These are phyloP conservation scores for Scheffersomyces cryptocercus DNA, from an alignment of 1,139 yeast species.

Conservation along the genomic window DNA sequence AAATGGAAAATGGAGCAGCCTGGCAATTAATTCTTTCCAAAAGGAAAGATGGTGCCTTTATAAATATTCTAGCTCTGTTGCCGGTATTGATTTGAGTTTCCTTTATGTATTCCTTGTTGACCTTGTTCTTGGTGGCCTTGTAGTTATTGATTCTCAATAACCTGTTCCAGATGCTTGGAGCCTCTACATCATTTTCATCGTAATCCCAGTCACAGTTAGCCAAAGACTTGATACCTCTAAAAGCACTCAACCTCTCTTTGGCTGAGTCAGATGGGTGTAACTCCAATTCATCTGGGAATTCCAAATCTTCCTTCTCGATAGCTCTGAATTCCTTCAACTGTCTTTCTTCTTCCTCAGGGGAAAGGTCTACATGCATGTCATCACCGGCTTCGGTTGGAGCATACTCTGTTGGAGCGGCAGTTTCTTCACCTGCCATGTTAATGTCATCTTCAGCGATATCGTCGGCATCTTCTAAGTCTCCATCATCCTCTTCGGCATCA, in stretches of 20 bases:
- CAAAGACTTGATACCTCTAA: conserved; percentile 84
- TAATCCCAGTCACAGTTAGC: conserved; percentile 84
- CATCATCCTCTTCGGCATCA: conserved; percentile 54
- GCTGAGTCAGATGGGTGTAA: conserved; percentile 76
- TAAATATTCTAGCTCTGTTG: conserved; percentile 55
- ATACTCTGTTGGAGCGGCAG: conserved; percentile 26
- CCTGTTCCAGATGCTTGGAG: conserved; percentile 79
- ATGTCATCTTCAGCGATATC: conserved; percentile 22
- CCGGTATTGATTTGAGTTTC: conserved; percentile 70
- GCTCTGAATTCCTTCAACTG: conserved; percentile 72
- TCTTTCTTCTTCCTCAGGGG: conserved; percentile 80
- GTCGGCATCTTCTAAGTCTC: conserved; percentile 24
- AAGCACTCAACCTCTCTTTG: conserved; percentile 68
- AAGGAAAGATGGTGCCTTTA: conserved; percentile 61
- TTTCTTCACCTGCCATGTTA: conserved; percentile 20
- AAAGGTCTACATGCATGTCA: conserved; percentile 71
- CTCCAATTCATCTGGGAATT: conserved; percentile 95
- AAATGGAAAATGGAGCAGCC: conserved; percentile 57
- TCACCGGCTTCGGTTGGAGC: conserved; percentile 51
- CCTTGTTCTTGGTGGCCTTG: conserved; percentile 73
- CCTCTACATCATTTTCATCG: conserved; percentile 74
- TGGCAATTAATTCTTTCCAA: conserved; percentile 43
- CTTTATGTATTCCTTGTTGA: conserved; percentile 60
- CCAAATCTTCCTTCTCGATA: conserved; percentile 78
- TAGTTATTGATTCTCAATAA: conserved; percentile 74